Base-by-base conservation (phyloP, 2,329 filamentous ascomycete species). In the Aureobasidium sp. region DNA sequence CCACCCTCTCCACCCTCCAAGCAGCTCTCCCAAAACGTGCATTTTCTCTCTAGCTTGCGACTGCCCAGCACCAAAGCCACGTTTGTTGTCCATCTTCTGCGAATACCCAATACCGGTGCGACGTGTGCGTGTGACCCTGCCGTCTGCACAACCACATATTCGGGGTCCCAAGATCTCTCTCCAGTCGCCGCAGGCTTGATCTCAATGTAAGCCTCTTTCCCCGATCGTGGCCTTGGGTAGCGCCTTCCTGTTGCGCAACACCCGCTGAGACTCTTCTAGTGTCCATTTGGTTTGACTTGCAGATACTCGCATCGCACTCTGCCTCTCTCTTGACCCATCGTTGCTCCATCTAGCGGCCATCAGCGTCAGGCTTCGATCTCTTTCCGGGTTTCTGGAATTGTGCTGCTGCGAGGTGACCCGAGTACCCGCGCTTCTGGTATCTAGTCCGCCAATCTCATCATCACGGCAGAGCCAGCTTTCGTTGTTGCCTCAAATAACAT, bases 131-230 rank as follows among this genome's bases (percentile, higher is more conserved):
- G 64, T 63, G 58, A 71, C 70, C 59, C 57, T 59, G 55, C 72
- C 73, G 70, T 75, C 75, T 78, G 75, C 76, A 73, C 76, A 73
- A 76, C 76, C 76, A 74, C 74, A 72, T 73, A 74, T 72, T 66
- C 72, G 75, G 76, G 73, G 65, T 68, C 71, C 71, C 71, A 69
- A 34, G 75, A 71, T 70, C 68, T 69, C 66, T 72, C 72, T 69
- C n/a, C 45, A 44, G 34, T 25, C 47, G 57, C 47, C 50, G 36
- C 58, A 29, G 58, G 58, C 47, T 53, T 53, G 58, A 61, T 45
- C 50, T 54, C 25, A 54, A 39, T 54, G 59, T 61, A 61, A 61
- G 59, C 59, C 59, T 48, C 59, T 42, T 55, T 42, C 68, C 73
- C 68, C 69, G 67, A 70, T 70, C 66, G 64, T 67, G 68, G 67